Conservation (phyloP, 176 grass and related monocot species). For the Raddia distichophylla region DNA sequence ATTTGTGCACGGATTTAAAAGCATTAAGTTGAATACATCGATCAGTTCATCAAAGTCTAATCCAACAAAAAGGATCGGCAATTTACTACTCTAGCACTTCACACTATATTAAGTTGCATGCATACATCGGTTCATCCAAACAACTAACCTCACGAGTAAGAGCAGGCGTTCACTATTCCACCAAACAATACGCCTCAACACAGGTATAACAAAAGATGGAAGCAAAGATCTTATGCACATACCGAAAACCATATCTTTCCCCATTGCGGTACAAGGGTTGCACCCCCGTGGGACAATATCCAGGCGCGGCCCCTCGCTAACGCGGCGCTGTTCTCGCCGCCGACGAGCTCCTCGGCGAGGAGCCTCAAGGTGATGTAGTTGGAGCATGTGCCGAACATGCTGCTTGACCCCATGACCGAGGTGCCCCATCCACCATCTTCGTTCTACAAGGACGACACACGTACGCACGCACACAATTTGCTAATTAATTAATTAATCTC, state of each 20-base stretch:
- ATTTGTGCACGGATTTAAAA: no score
- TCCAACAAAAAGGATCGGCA: no score
- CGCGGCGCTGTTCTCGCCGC: background rate
- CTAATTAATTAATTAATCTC: background rate
- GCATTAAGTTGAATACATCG: no score
- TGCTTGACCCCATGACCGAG: background rate
- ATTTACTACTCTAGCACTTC: no score
- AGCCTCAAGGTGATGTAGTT: conserved; percentile 43
- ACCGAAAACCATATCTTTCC: conserved; percentile 54
- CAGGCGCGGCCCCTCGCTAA: background rate
- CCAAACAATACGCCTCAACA: no score
- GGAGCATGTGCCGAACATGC: conserved; percentile 46
- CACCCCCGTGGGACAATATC: conserved; percentile 34
- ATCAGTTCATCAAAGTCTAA: no score
- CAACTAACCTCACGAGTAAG: no score
- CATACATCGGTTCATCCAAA: no score
- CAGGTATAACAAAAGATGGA: no score
- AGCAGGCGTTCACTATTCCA: no score
- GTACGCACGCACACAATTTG: no score
- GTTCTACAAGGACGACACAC: conserved; percentile 20
- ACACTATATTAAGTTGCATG: no score
- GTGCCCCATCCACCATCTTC: conserved; percentile 49
- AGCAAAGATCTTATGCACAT: background rate
- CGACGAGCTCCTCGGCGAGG: background rate
- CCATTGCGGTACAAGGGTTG: conserved; percentile 26